Conservation (phyloP, 2,329 filamentous ascomycete species). For the Chaetomium globosum region DNA sequence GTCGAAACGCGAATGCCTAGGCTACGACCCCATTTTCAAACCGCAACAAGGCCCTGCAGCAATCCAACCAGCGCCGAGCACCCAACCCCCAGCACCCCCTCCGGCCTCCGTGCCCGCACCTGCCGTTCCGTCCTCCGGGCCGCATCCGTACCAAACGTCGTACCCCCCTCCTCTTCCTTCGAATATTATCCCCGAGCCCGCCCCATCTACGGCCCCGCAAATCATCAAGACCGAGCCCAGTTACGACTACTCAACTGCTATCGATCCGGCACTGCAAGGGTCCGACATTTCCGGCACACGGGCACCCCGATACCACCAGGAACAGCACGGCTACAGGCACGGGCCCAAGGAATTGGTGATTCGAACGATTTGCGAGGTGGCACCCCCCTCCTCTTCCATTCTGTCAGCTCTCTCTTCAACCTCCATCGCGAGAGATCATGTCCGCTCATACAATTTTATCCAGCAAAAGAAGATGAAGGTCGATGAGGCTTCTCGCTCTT, state of each 20-base stretch:
- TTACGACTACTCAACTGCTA: constrained; percentile 44
- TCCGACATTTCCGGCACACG: constrained; percentile 29
- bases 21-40: constrained; percentile 87
- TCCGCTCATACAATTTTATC: constrained; percentile 48
- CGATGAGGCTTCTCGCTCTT: constrained; percentile 67
- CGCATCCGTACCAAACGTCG: constrained; percentile 49
- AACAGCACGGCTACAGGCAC: constrained; percentile 22
- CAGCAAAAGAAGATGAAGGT: constrained; percentile 71
- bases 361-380: constrained; percentile 48
- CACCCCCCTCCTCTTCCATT: constrained; percentile 44
- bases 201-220: constrained; percentile 41
- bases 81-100: constrained; percentile 41
- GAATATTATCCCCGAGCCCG: constrained; percentile 30
- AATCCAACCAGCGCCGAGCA: constrained; percentile 65
- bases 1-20: constrained; percentile 82
- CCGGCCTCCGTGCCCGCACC: constrained; percentile 38
- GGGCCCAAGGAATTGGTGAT: constrained; percentile 27
- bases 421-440: constrained; percentile 40
- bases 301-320: constrained; percentile 34
- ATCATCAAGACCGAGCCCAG: constrained; percentile 39
- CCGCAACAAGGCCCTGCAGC: constrained; percentile 69
- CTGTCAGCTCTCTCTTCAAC: constrained; percentile 23
- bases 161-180: constrained; percentile 42
- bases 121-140: constrained; percentile 42
- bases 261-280: constrained; percentile 40